Evolutionary conservation across 2,329 filamentous ascomycete genomes (phyloP), one percentile per base, ranked within the genome.

Genomic region (Aspergillus neoniger): DNA sequence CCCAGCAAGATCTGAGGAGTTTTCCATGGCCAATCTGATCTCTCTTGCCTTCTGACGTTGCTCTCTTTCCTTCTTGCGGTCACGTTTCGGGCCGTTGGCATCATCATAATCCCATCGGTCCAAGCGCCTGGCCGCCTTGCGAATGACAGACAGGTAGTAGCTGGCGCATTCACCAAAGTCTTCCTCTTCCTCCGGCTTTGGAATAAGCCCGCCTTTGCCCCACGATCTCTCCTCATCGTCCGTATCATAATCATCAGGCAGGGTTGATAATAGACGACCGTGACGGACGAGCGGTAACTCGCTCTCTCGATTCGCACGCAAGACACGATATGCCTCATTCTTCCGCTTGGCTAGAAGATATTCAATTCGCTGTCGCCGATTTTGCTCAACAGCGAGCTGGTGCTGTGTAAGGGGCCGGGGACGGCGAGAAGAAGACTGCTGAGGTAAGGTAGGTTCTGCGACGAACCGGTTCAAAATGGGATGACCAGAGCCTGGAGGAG

Each of bases 341-440:
- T 75, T 77, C 39, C 79, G 77, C 61, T 79, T 77, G 23, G 76
- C 74, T 12, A 82, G 70, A 8, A 81, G 70, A 65, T 81, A 81
- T 23, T 81, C 79, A 58, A 82, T 78, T 7, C 80, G 78, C 61
- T 80, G 77, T 56, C 77, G 78, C 32, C 79, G 75, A 59, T 82
- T 80, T 55, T 81, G 77, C 61, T 82, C 80, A 5, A 82, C 76
- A 21, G 81, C 80, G 55, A 81, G 72, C 58, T 82, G 80, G 58
- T 82, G 81, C 55, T 81, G 79, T 2, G 80, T 82, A 43, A 82
- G 72, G 9, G 80, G 80, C 17, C 80, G 76, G 14, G 79, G 77
- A 12, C 80, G 79, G 54, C 78, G 77, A 50, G 72, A 70, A 43
- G 71, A 68, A 56, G 65, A 55, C 39, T 62, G 67, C 52, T 72